Evolutionary conservation across 768 basidiomycete genomes (phyloP).

Genomic region (Stropharia rugosoannulata): DNA sequence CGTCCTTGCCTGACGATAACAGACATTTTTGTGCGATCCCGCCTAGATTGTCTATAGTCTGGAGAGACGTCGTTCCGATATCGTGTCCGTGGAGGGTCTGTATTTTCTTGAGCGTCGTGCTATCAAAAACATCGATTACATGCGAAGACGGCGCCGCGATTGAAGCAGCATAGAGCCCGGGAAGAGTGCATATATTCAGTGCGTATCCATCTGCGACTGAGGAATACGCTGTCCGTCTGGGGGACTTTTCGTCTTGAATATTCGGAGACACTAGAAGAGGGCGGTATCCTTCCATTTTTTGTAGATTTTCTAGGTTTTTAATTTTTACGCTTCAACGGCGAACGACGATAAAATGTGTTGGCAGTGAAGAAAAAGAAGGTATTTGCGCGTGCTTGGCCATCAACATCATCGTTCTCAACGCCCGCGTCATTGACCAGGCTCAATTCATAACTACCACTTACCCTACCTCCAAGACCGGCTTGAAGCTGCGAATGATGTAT

Average conservation of each 20-base stretch:
- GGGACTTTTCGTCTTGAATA: slow-evolving; percentile 16
- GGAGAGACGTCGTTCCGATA: slow-evolving; percentile 54
- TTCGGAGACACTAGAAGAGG: slow-evolving; percentile 20
- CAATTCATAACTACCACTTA: too few species aligned
- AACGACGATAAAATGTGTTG: background rate
- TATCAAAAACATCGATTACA: slow-evolving; percentile 68
- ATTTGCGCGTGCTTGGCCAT: background rate
- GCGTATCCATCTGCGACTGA: slow-evolving; percentile 50
- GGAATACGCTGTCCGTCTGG: slow-evolving; percentile 11
- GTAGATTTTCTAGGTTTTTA: background rate
- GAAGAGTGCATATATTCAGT: slow-evolving; percentile 51
- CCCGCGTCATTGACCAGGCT: background rate
- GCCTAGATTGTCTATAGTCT: slow-evolving; percentile 40
- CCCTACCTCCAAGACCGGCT: too few species aligned
- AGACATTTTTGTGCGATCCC: slow-evolving; percentile 43
- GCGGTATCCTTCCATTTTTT: slow-evolving; percentile 15
- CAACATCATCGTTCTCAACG: background rate
- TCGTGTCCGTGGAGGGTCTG: slow-evolving; percentile 57
- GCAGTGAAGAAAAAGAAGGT: background rate
- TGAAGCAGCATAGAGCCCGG: slow-evolving; percentile 55
- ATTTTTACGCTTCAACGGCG: background rate
- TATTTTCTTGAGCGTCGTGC: slow-evolving; percentile 43
- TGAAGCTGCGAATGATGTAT: background rate
- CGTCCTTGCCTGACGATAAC: slow-evolving; percentile 70
- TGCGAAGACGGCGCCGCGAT: slow-evolving; percentile 60